phyloP scores from a whole-genome alignment of 176 grass and related monocot species.

The Triticum urartu region DNA sequence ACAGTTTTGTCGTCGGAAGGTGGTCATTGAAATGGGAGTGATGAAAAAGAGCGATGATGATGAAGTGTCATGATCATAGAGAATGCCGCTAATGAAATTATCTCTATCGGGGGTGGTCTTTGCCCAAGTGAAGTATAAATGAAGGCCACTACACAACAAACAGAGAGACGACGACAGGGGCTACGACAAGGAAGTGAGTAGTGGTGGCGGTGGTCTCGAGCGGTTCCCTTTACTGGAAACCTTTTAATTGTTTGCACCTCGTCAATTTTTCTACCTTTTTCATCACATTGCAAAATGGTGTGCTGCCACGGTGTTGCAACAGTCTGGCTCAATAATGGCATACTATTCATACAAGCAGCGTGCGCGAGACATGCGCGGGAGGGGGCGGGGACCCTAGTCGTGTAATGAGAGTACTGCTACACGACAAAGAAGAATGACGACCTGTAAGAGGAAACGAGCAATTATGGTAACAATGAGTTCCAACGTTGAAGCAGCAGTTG shows the following conservation, averaged over 20 bases:
- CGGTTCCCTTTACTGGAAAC: not conserved
- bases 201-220: too few relatives aligned
- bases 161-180: fast-evolving
- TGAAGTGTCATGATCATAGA: not conserved
- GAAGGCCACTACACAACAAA: not conserved
- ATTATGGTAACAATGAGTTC: not conserved
- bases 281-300: not conserved
- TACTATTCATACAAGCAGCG: not conserved
- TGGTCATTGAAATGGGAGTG: not conserved
- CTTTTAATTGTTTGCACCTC: not conserved
- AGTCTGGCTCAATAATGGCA: not conserved
- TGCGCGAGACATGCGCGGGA: too few relatives aligned
- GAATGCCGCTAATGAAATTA: not conserved
- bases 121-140: not conserved
- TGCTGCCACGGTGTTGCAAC: not conserved
- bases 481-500: not conserved
- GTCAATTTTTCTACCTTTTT: not conserved
- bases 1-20: not conserved
- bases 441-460: not conserved
- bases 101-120: not conserved
- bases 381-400: not conserved
- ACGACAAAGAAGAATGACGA: not conserved
- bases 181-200: too few relatives aligned
- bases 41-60: not conserved
- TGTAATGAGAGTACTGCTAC: not conserved